Conservation (phyloP, 2,329 filamentous ascomycete genomes). For the Calonectria ilicicola region DNA sequence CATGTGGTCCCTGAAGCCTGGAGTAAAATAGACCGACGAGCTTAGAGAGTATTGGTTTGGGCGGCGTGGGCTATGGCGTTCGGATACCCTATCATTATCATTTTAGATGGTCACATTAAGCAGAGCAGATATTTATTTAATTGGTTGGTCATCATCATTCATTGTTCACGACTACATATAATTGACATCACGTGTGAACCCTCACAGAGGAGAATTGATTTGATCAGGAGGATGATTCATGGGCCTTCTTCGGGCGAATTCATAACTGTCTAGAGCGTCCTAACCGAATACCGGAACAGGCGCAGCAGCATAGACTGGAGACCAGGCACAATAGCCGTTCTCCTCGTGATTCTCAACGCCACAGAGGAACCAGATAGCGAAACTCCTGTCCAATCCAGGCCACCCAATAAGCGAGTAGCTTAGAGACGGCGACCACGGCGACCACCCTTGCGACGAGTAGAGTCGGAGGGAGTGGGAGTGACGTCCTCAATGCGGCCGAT, state of each 20-base stretch:
- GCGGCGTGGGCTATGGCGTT: slow-evolving; percentile 29
- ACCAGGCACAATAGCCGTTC: slow-evolving; percentile 77
- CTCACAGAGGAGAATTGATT: slow-evolving; percentile 35
- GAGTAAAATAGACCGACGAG: slow-evolving; percentile 35
- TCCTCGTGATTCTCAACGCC: slow-evolving; percentile 79
- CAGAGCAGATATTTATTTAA: not conserved
- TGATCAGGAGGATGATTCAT: slow-evolving; percentile 53
- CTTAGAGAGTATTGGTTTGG: not conserved
- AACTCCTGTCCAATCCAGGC: slow-evolving; percentile 52
- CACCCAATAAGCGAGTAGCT: slow-evolving; percentile 52
- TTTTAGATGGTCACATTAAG: not conserved
- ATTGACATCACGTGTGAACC: slow-evolving; percentile 22
- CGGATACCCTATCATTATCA: slow-evolving; percentile 6
- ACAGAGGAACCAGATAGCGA: slow-evolving; percentile 66
- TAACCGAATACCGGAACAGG: slow-evolving; percentile 47
- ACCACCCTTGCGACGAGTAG: slow-evolving; percentile 99
- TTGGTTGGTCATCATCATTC: slow-evolving; percentile 25
- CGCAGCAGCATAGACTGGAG: slow-evolving; percentile 67
- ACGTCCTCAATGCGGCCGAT: slow-evolving; percentile 99
- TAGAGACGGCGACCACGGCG: slow-evolving; percentile 99
- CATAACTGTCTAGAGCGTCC: slow-evolving; percentile 55
- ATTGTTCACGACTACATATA: slow-evolving; percentile 26
- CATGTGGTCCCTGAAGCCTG: slow-evolving; percentile 64
- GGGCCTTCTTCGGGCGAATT: slow-evolving; percentile 58
- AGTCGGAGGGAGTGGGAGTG: slow-evolving; percentile 98